phyloP scores from a whole-genome alignment of 305 asterid species.

The Rubia balearica region DNA sequence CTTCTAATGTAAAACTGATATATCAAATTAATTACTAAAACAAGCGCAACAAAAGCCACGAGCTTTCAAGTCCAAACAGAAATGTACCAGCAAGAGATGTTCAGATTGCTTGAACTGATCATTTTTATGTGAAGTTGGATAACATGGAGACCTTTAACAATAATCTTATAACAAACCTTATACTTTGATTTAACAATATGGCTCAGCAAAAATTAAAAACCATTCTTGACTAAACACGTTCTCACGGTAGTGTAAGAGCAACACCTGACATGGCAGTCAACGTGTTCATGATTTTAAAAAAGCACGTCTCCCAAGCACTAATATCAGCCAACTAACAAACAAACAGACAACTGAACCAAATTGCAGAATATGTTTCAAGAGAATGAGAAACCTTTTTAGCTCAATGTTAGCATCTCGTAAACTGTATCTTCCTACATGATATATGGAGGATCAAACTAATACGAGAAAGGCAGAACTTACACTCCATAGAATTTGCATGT shows the following conservation, averaged over 20 bases:
- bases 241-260: not conserved
- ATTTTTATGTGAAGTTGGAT: not conserved
- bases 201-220: not conserved
- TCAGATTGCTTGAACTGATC: not conserved
- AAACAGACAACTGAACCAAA: not conserved
- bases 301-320: not conserved
- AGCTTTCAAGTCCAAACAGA: not conserved
- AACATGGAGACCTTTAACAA: not conserved
- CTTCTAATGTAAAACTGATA: no score
- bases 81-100: not conserved
- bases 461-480: slow-evolving; percentile 39
- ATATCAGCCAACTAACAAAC: not conserved
- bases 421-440: not conserved
- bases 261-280: not conserved
- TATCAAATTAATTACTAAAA: not conserved
- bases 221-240: not conserved
- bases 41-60: not conserved
- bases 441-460: not conserved
- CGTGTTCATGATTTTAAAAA: not conserved
- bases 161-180: not conserved
- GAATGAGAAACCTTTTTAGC: not conserved
- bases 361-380: not conserved
- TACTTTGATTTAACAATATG: not conserved
- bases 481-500: slow-evolving; percentile 46
- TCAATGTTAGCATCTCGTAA: not conserved